Base-by-base conservation (phyloP, 1,284 basidiomycete species). In the Heterobasidion annosum region DNA sequence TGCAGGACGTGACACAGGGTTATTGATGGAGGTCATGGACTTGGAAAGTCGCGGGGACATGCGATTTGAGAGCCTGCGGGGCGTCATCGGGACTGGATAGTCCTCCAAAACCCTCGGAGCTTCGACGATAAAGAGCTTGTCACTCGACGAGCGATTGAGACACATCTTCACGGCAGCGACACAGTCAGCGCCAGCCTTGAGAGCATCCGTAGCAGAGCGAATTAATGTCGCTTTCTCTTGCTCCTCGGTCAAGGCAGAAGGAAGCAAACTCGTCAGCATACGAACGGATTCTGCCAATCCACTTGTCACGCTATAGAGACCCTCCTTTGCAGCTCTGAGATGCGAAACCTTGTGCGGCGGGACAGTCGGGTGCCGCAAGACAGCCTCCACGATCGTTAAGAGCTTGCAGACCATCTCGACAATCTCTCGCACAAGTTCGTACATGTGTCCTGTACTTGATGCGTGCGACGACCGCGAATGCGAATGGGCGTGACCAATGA, bases 401-500 rank as follows among this genome's bases (percentile, higher is more conserved):
- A 98, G 77, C 63, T 90, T 90, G 68, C 93, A 90, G 16, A 97
- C 93, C 69, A 88, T 85, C 65, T 96, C 93, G 52, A 98, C 91
- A 32, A 94, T 90, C 70, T 97, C 93, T 51, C 89, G 83, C 5
- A 95, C 93, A 57, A 97, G 82, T 62, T 98, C 93, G 67, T 98
- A 94, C 67, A 98, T 80, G 62, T 94, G 88, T 0, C 93, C 93
- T 40, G 93, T 96, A 58, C 86, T 91, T 8, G 93, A 92, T 0
- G 94, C 91, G 68, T 97, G 93, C 16, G 90, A 90, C 25, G 82
- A 76, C 52, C 90, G 84, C 16, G 91, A 88, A 73, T 98, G 92
- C 13, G 91, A 91, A 65, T 99, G 95, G 1, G 93, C 90, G 64
- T 98, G 94, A 1, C 95, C 95, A 63, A 99, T 96, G 68, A 99